Evolutionary conservation across 2,329 filamentous ascomycete species (phyloP).

Genomic region (Trichoderma semiorbis): DNA sequence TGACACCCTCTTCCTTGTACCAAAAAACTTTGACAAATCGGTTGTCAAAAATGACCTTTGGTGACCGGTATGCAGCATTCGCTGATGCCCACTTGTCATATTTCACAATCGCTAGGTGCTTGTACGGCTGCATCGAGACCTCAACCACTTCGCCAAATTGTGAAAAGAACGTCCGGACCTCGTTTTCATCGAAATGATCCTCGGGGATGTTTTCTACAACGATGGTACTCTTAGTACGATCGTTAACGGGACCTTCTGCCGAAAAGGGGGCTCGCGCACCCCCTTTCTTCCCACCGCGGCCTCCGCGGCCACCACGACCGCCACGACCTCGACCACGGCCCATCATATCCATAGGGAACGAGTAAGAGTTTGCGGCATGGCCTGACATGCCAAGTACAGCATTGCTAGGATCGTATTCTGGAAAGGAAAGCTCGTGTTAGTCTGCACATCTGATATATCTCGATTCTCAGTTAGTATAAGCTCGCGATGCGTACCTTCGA

Average conservation of each 20-base stretch:
- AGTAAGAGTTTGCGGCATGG: slow-evolving; percentile 23
- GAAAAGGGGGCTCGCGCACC: slow-evolving; percentile 58
- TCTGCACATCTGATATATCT: background rate
- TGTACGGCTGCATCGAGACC: slow-evolving; percentile 63
- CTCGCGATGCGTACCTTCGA: slow-evolving; percentile 27
- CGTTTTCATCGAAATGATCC: slow-evolving; percentile 62
- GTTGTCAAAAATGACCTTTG: slow-evolving; percentile 80
- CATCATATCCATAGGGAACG: slow-evolving; percentile 25
- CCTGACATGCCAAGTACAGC: slow-evolving; percentile 26
- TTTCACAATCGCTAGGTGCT: slow-evolving; percentile 66
- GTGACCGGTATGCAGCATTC: slow-evolving; percentile 68
- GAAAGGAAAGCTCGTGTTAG: slow-evolving; percentile 17
- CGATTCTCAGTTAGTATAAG: background rate
- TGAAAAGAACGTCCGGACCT: slow-evolving; percentile 65
- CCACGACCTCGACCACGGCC: slow-evolving; percentile 35
- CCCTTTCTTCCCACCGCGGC: slow-evolving; percentile 31
- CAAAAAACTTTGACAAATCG: slow-evolving; percentile 83
- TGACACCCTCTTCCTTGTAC: slow-evolving; percentile 55
- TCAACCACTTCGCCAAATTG: slow-evolving; percentile 66
- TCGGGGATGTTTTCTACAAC: slow-evolving; percentile 77
- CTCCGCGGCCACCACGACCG: slow-evolving; percentile 37
- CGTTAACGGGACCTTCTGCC: slow-evolving; percentile 57
- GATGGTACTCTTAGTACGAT: slow-evolving; percentile 62
- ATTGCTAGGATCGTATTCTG: slow-evolving; percentile 36
- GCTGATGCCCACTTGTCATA: slow-evolving; percentile 65